Conservation (phyloP, 345 rosid species). For the Sonneratia alba region DNA sequence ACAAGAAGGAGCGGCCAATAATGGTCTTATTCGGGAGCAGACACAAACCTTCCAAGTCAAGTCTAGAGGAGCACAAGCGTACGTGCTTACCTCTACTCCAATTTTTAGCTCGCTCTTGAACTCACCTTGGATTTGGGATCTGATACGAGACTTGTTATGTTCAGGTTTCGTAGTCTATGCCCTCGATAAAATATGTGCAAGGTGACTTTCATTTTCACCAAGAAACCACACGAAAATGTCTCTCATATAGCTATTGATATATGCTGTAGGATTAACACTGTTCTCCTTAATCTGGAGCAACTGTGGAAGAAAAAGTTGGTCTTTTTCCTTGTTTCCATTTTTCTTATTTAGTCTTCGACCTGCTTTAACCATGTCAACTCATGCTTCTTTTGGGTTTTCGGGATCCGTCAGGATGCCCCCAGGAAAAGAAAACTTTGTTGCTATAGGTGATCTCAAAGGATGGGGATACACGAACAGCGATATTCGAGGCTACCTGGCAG, state of each 20-base stretch:
- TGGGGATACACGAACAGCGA: conserved; percentile 77
- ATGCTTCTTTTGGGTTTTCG: background rate
- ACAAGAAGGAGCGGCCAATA: conserved; percentile 67
- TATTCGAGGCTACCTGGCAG: conserved; percentile 61
- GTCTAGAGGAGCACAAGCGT: conserved; percentile 72
- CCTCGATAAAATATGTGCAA: conserved; percentile 58
- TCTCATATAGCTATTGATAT: background rate
- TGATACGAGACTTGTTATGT: background rate
- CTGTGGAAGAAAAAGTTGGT: background rate
- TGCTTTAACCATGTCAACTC: background rate
- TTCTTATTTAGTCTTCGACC: background rate
- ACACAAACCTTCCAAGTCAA: conserved; percentile 56
- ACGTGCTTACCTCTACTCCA: conserved; percentile 9
- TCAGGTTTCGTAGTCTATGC: conserved; percentile 60
- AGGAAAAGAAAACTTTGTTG: conserved; percentile 65
- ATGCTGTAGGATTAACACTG: background rate
- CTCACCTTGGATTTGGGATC: background rate
- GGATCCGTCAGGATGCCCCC: conserved; percentile 47
- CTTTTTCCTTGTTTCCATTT: background rate
- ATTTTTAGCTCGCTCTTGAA: background rate
- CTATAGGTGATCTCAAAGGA: conserved; percentile 67
- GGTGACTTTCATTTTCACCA: conserved; percentile 23
- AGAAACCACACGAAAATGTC: background rate
- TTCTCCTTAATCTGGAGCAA: background rate
- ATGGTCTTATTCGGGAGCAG: conserved; percentile 41